A percentile compares a stretch with the other conserved stretches of the same genome.
These are phyloP conservation scores for Solanum chmielewskii DNA, from an alignment of 257 asterid genomes.

Conservation along the genomic window DNA sequence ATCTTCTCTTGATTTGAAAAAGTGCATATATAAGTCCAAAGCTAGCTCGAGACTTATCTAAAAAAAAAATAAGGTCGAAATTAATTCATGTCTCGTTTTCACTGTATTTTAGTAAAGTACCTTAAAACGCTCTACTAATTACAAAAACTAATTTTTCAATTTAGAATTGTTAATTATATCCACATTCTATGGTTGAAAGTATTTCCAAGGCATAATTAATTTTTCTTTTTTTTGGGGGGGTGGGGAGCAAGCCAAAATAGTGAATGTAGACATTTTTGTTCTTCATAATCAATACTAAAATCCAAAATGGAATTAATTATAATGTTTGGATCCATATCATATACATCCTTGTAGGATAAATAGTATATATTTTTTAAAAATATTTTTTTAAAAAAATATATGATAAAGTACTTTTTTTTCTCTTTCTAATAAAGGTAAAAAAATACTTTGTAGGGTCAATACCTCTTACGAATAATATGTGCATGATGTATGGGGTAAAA, in stretches of 20 bases:
- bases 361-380: too few relatives aligned
- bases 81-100: background rate
- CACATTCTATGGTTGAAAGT: background rate
- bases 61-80: background rate
- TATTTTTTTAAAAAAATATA: background rate
- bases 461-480: too few relatives aligned
- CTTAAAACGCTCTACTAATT: background rate
- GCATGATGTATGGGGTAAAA: too few relatives aligned
- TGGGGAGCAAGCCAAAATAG: background rate
- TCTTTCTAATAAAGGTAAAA: background rate
- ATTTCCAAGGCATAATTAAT: background rate
- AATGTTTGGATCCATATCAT: background rate
- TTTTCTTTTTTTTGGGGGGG: rapidly evolving
- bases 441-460: too few relatives aligned
- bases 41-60: background rate
- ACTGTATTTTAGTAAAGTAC: background rate
- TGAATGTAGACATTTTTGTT: background rate
- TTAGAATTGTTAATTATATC: background rate
- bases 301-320: background rate
- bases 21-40: background rate
- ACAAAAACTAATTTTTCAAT: background rate
- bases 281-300: background rate
- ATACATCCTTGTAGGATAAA: background rate
- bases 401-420: background rate
- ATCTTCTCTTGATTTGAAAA: background rate